A percentile compares a stretch with the other conserved stretches of the same genome.
Evolutionary conservation across 345 rosid genomes (phyloP).

Genomic region (Boechera stricta): DNA sequence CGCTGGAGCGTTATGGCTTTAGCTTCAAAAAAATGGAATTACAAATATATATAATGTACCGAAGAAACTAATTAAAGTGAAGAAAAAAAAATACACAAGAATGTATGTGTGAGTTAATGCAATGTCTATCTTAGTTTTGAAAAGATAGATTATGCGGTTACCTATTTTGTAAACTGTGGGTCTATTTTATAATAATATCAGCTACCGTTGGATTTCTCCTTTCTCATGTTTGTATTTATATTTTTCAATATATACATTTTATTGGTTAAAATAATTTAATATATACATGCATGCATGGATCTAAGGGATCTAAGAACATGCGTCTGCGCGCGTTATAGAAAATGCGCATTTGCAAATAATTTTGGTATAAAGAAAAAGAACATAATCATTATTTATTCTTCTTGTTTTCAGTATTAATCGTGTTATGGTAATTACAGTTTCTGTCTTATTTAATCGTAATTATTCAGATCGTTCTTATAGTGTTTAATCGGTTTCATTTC

Average conservation of each 20-base stretch:
- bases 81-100: not conserved
- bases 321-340: not conserved
- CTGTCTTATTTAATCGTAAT: not conserved
- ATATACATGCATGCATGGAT: constrained; percentile 5
- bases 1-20: constrained; percentile 77
- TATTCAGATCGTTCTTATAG: not conserved
- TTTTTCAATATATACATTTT: not conserved
- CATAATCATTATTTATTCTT: not conserved
- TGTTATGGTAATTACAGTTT: not conserved
- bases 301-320: not conserved
- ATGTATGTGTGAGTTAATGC: constrained; percentile 18
- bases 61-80: constrained; percentile 1
- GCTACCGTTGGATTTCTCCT: not conserved
- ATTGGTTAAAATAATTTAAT: not conserved
- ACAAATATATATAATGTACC: not conserved
- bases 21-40: constrained; percentile 12
- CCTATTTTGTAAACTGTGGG: constrained; percentile 19
- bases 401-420: not conserved
- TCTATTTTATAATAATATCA: constrained; percentile 3
- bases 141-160: constrained; percentile 16
- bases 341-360: not conserved
- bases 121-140: constrained; percentile 39
- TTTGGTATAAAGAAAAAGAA: not conserved
- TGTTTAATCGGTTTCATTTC: no score
- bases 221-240: not conserved